Evolutionary conservation across 257 asterid species (phyloP), one percentile per base, ranked within the genome.

Genomic region (Fraxinus pennsylvanica): DNA sequence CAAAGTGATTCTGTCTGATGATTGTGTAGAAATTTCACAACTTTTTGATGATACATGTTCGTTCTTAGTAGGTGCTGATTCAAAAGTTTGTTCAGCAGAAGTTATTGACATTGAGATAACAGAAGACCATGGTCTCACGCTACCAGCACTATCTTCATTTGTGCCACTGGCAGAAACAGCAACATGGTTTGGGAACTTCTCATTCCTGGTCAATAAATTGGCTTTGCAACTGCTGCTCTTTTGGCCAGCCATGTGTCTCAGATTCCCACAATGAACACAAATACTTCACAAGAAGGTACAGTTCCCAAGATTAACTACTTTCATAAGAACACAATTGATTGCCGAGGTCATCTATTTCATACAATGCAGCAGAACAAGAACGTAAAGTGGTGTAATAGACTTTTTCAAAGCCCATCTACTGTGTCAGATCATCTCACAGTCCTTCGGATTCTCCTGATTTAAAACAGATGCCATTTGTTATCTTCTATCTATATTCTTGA

Each of bases 51-150:
- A 80, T 19, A 79, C 82, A 19, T 78, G 76, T 43, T 74, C 80
- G 66, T 54, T 71, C 69, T 68, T 78, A 75, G 75, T 45, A 57
- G 76, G 79, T 9, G 54, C 71, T 21, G 81, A 74, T 68, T 78
- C 83, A 80, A 33, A 72, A 68, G 32, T 75, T 30, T 54, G 85
- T 27, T 83, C 86, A 21, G 73, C 84, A 33, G 82, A 87, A 39
- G 74, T 73, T 68, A 71, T 85, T 43, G 81, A 78, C 22, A 81
- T 14, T 5, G 86, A 78, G 73, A 75, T 54, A 7, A 61, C 21
- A 35, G 71, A 81, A 61, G 66, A 61, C 50, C 43, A 73, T 25
- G 66, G 39, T 43, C 76, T 77, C 74, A 32, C 29, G 74, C 68
- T 33, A 29, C 69, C 77, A 21, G 36, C 73, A 39, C 39, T 41